Conservation (phyloP, 805 yeast genomes). For the Schizosaccharomyces japonicus region DNA sequence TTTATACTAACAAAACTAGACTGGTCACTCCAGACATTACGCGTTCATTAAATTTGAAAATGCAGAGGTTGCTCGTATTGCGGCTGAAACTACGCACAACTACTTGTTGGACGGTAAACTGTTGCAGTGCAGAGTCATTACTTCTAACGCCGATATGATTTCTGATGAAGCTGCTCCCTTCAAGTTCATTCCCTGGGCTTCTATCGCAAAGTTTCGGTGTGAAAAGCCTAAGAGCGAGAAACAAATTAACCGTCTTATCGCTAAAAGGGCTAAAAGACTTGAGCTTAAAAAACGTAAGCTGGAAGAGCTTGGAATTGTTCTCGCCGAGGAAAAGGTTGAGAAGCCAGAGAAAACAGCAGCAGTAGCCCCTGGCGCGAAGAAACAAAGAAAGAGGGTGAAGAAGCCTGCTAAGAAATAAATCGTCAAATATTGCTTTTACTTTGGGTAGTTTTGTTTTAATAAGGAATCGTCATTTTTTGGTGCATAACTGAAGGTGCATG, state of each 20-base stretch:
- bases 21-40: constrained; percentile 77
- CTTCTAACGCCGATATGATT: constrained; percentile 26
- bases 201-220: constrained; percentile 27
- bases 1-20: constrained; percentile 13
- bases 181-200: constrained; percentile 35
- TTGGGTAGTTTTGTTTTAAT: no score
- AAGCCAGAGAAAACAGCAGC: no score
- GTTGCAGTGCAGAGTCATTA: constrained; percentile 42
- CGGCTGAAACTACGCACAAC: constrained; percentile 89
- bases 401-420: no score
- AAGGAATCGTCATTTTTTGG: no score
- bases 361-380: no score
- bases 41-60: constrained; percentile 70
- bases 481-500: no score
- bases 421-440: no score
- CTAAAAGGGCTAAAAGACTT: constrained; percentile 22
- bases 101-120: constrained; percentile 73
- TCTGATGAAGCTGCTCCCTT: constrained; percentile 23
- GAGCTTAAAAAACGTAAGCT: constrained; percentile 26
- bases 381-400: no score
- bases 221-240: constrained; percentile 34
- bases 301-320: constrained; percentile 28
- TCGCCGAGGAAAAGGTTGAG: no score
- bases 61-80: constrained; percentile 57
- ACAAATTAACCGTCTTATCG: constrained; percentile 31